Percentiles rank a stretch among this genome's conserved stretches.
Conservation (phyloP, 1,284 basidiomycete species). For the Tetrapyrgos nigripes region DNA sequence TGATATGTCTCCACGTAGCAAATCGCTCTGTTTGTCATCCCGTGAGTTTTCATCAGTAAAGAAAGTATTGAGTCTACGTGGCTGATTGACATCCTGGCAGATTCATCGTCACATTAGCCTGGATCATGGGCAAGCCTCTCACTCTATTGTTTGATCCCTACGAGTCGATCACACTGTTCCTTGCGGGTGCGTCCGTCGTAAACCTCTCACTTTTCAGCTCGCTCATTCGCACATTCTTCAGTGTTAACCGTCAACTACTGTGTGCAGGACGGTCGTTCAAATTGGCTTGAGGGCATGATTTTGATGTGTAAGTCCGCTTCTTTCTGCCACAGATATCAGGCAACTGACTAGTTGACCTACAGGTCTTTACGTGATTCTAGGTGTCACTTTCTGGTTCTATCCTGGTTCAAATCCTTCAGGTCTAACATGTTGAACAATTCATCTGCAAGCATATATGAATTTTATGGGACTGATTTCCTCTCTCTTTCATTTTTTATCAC, state of each 20-base stretch:
- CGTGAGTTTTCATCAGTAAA: constrained; percentile 59
- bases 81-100: constrained; percentile 33
- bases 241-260: constrained; percentile 71
- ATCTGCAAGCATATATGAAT: not conserved
- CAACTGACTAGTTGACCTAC: not conserved
- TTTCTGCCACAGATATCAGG: not conserved
- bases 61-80: not conserved
- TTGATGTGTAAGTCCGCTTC: constrained; percentile 50
- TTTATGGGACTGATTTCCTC: constrained; percentile 22
- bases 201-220: constrained; percentile 27
- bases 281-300: constrained; percentile 66
- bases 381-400: constrained; percentile 70
- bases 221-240: constrained; percentile 30
- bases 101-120: constrained; percentile 66
- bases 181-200: constrained; percentile 43
- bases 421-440: not conserved
- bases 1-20: constrained; percentile 55
- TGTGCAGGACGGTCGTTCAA: constrained; percentile 70
- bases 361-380: constrained; percentile 70
- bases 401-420: constrained; percentile 42
- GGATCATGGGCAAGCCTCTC: constrained; percentile 74
- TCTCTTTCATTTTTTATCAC: not conserved
- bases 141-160: constrained; percentile 83
- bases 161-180: constrained; percentile 68
- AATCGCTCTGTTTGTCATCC: constrained; percentile 90